phyloP scores from a whole-genome alignment of 495 filamentous ascomycete genomes.

The Thermothielavioides terrestris region DNA sequence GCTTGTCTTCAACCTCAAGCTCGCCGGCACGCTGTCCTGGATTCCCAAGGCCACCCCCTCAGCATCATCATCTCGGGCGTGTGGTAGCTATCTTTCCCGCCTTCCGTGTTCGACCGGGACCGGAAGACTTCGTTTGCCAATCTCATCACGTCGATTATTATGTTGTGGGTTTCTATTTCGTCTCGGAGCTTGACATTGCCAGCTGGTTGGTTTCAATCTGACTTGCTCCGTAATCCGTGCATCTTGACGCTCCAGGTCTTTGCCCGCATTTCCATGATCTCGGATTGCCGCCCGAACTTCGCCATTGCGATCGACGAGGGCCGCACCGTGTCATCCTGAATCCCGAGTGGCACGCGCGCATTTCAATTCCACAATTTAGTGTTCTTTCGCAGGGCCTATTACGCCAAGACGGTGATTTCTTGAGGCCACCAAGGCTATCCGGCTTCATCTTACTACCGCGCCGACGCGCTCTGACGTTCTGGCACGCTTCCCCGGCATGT shows the following conservation, averaged over 20 bases:
- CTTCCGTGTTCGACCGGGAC: slow-evolving; percentile 37
- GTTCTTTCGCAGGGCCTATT: slow-evolving; percentile 44
- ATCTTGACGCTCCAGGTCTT: no score
- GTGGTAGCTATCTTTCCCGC: slow-evolving; percentile 35
- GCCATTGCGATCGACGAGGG: slow-evolving; percentile 9
- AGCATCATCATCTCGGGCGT: slow-evolving; percentile 41
- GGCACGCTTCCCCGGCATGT: slow-evolving; percentile 17
- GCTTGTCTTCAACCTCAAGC: slow-evolving; percentile 40
- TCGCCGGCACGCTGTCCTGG: slow-evolving; percentile 43
- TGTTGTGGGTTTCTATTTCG: slow-evolving; percentile 45
- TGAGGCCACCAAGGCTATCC: slow-evolving; percentile 37
- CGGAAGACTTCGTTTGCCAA: slow-evolving; percentile 43
- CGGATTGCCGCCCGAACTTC: slow-evolving; percentile 14
- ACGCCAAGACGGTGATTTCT: slow-evolving; percentile 31
- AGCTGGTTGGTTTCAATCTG: slow-evolving; percentile 39
- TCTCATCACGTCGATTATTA: slow-evolving; percentile 41
- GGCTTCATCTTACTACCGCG: slow-evolving; percentile 13
- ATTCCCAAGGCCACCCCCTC: slow-evolving; percentile 42
- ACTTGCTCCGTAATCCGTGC: no score
- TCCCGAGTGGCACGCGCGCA: slow-evolving; percentile 32
- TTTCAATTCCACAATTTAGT: slow-evolving; percentile 36
- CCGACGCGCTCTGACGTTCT: slow-evolving; percentile 8
- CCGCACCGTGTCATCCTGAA: slow-evolving; percentile 2
- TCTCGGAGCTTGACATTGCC: slow-evolving; percentile 41
- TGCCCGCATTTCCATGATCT: slow-evolving; percentile 15